Evolutionary conservation across 345 rosid genomes (phyloP), one percentile per base, ranked within the genome.

Genomic region (Pseudoturritis turrita): DNA sequence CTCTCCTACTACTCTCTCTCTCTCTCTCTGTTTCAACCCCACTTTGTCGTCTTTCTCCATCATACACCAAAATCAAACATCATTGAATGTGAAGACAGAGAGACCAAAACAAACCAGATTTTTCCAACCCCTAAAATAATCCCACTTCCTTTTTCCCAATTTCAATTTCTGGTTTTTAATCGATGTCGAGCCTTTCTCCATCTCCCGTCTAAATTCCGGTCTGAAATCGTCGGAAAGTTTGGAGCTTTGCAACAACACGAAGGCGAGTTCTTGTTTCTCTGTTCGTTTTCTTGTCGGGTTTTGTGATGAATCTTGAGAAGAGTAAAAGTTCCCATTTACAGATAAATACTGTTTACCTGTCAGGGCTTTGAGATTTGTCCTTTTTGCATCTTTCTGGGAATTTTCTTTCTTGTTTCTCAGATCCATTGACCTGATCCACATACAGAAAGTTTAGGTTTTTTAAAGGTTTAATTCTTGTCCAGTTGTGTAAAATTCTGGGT

Each of bases 351-450:
- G 4, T 49, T 46, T 68, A 67, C 68, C 37, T 74, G 73, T 28
- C 47, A 67, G 47, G 11, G 19, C 68, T 59, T 25, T 66, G 73
- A 74, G 64, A 25, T 75, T 75, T 75, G 69, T 75, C 62, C 41
- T 33, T 29, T 74, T 57, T 46, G 53, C 50, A 49, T 61, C 78
- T 60, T 35, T 68, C 37, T 29, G 55, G 49, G 15, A 31, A 15
- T 15, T 39, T 26, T 11, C 6, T 39, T 22, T 22, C 10, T 3
- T n/a, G 14, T 29, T 44, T 19, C 63, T 69, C 65, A 69, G 75
- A 76, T 76, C 73, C 78, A 74, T 74, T 68, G 68, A 74, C 68
- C 39, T 67, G 12, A 54, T 50, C 43, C 40, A 15, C 21, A 43
- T n/a, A 67, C 54, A 41, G 5, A 70, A 31, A 76, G 43, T 70